Evolutionary conservation across 2,329 filamentous ascomycete species (phyloP).

Genomic region (Coniochaeta sp.): DNA sequence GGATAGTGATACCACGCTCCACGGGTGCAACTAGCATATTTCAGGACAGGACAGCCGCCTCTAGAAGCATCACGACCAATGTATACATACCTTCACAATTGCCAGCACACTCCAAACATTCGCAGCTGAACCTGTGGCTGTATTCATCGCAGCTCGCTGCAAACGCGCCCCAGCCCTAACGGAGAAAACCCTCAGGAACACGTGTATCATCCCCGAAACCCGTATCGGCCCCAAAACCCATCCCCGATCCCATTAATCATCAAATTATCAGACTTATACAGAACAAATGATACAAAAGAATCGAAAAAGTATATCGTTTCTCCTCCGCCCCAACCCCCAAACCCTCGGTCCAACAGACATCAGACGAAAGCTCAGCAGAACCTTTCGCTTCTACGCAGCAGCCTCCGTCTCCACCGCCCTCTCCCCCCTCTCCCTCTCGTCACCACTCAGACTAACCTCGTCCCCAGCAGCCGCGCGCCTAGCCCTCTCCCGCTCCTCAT

Average conservation of each 20-base stretch:
- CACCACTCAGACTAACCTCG: constrained; percentile 7
- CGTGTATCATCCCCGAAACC: neutral
- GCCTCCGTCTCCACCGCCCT: constrained; percentile 3
- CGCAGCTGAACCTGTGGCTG: neutral
- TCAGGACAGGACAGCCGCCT: no score
- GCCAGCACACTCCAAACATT: neutral
- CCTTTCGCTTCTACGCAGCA: neutral
- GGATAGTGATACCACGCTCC: no score
- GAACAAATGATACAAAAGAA: neutral
- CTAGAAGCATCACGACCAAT: no score
- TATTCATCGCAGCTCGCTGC: neutral
- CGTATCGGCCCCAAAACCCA: neutral
- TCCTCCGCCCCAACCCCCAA: neutral
- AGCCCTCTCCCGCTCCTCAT: constrained; percentile 48
- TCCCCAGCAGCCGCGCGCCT: constrained; percentile 38
- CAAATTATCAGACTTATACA: neutral
- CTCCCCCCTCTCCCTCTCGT: constrained; percentile 1
- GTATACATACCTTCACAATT: no score
- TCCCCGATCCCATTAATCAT: neutral
- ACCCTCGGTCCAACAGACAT: neutral
- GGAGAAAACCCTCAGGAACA: neutral
- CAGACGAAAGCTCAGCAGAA: neutral
- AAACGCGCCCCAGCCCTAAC: neutral
- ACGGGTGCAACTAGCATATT: no score
- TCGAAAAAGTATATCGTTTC: neutral